Conservation (phyloP, 2,329 filamentous ascomycete genomes). For the Diaporthe nobilis region DNA sequence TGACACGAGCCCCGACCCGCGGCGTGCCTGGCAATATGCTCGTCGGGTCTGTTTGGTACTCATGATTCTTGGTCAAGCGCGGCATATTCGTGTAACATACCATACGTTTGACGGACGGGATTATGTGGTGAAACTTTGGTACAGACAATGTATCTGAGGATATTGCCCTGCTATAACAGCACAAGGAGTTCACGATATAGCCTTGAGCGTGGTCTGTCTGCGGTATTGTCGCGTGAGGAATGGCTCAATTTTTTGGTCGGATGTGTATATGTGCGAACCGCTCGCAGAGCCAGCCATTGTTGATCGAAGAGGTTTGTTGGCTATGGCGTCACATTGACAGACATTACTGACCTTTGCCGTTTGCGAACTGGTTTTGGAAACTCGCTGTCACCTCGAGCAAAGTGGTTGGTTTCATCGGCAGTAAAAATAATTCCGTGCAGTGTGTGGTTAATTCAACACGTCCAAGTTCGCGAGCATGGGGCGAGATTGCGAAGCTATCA, state of each 20-base stretch:
- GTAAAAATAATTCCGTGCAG: neutral
- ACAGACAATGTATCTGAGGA: slow-evolving; percentile 13
- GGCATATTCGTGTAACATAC: slow-evolving; percentile 3
- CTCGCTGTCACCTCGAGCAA: neutral
- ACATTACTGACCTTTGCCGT: neutral
- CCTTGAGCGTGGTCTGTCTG: neutral
- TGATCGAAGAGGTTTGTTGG: neutral
- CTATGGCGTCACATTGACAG: neutral
- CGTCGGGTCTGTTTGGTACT: neutral
- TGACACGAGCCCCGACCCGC: too few species aligned
- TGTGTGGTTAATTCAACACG: neutral
- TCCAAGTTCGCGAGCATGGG: neutral
- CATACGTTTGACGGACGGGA: neutral
- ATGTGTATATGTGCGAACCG: neutral
- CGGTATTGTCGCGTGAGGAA: neutral
- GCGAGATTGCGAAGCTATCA: neutral
- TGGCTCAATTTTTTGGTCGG: neutral
- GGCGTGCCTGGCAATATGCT: neutral
- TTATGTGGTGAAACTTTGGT: neutral
- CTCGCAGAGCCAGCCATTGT: neutral
- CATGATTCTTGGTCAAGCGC: neutral
- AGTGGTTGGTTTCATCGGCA: neutral
- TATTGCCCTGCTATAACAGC: neutral
- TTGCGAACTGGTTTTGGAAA: neutral
- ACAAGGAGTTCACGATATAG: neutral